Percentiles rank a stretch among this genome's conserved stretches.
phyloP scores from a whole-genome alignment of 768 basidiomycete genomes.

The Leccinum disarticulatum region DNA sequence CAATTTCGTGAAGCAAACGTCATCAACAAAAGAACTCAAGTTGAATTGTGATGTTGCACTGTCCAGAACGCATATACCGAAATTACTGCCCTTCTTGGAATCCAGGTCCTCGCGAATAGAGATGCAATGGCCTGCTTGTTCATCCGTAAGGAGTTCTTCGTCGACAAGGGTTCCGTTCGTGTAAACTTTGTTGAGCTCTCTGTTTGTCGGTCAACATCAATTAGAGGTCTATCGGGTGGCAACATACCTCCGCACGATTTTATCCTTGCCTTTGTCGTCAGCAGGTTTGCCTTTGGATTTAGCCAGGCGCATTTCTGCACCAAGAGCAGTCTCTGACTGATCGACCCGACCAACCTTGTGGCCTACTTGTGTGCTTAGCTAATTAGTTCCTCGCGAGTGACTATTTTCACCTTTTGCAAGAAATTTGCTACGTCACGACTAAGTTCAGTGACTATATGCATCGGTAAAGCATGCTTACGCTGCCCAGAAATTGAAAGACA shows the following conservation, averaged over 20 bases:
- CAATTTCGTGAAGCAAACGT: slow-evolving; percentile 86
- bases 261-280: slow-evolving; percentile 63
- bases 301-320: slow-evolving; percentile 92
- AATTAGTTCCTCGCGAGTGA: neutral
- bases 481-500: slow-evolving; percentile 90
- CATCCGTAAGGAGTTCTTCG: slow-evolving; percentile 81
- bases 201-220: slow-evolving; percentile 27
- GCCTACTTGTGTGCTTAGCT: slow-evolving; percentile 40
- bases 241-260: slow-evolving; percentile 80
- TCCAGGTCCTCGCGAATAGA: slow-evolving; percentile 67
- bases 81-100: slow-evolving; percentile 47
- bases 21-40: slow-evolving; percentile 86
- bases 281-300: slow-evolving; percentile 49
- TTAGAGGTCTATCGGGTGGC: neutral
- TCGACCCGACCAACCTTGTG: slow-evolving; percentile 97
- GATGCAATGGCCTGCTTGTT: slow-evolving; percentile 94
- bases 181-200: slow-evolving; percentile 92
- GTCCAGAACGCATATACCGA: slow-evolving; percentile 90
- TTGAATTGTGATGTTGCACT: slow-evolving; percentile 96
- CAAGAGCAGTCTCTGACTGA: slow-evolving; percentile 95
- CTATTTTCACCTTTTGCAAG: slow-evolving; percentile 52
- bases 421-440: slow-evolving; percentile 57
- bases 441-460: slow-evolving; percentile 7
- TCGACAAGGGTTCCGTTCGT: slow-evolving; percentile 97
- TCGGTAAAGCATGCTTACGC: slow-evolving; percentile 51